Conservation (phyloP, 2,329 filamentous ascomycete species). For the Paraphaeosphaeria minitans region DNA sequence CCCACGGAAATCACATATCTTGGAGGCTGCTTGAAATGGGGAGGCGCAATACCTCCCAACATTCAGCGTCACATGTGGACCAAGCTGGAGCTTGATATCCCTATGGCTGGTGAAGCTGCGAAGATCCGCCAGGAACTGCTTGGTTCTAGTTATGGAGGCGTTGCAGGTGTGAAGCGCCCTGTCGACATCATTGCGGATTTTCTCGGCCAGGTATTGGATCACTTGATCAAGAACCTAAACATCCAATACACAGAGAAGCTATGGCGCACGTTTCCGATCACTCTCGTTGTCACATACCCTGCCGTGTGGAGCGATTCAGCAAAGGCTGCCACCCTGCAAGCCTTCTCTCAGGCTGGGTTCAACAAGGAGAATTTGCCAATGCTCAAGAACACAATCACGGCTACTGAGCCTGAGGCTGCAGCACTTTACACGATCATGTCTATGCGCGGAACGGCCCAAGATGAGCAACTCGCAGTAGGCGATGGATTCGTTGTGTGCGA, state of each 20-base stretch:
- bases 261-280: slow-evolving; percentile 25
- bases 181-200: slow-evolving; percentile 40
- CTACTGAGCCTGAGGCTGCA: slow-evolving; percentile 34
- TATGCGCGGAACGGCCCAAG: slow-evolving; percentile 17
- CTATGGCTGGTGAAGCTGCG: slow-evolving; percentile 20
- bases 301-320: slow-evolving; percentile 34
- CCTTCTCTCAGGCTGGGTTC: slow-evolving; percentile 29
- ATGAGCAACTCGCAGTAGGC: slow-evolving; percentile 15
- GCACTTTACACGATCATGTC: slow-evolving; percentile 32
- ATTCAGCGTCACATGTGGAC: slow-evolving; percentile 39
- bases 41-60: slow-evolving; percentile 21
- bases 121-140: slow-evolving; percentile 24
- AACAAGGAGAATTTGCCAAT: slow-evolving; percentile 15
- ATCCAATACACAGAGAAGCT: slow-evolving; percentile 23
- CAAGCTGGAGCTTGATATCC: slow-evolving; percentile 33
- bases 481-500: slow-evolving; percentile 38
- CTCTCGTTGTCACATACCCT: slow-evolving; percentile 30
- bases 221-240: slow-evolving; percentile 31
- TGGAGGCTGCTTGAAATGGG: slow-evolving; percentile 20
- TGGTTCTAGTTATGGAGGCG: neutral
- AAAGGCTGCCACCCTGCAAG: slow-evolving; percentile 25
- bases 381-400: slow-evolving; percentile 9
- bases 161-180: slow-evolving; percentile 15
- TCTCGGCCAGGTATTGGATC: slow-evolving; percentile 25
- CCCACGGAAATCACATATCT: slow-evolving; percentile 31